Evolutionary conservation across 2,329 filamentous ascomycete genomes (phyloP).

Genomic region (Hypoxylon sp.): DNA sequence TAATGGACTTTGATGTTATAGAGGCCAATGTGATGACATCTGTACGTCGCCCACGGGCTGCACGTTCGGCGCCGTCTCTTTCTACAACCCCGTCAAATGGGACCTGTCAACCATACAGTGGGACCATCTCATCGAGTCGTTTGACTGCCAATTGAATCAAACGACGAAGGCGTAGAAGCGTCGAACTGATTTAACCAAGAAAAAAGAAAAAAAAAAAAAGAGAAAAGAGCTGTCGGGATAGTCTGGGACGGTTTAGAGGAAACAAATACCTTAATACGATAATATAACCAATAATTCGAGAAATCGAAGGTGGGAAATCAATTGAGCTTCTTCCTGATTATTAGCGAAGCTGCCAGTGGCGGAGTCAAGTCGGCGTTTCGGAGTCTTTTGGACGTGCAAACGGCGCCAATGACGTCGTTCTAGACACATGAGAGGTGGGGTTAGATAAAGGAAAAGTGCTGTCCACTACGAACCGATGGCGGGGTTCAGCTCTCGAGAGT

Average conservation of each 20-base stretch:
- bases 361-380: constrained; percentile 49
- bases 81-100: constrained; percentile 62
- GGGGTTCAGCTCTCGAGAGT: constrained; percentile 26
- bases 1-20: constrained; percentile 38
- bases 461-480: constrained; percentile 24
- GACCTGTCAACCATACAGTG: constrained; percentile 63
- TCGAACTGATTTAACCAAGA: constrained; percentile 4
- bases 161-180: constrained; percentile 42
- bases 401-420: constrained; percentile 44
- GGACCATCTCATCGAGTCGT: constrained; percentile 59
- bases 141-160: constrained; percentile 56
- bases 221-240: not conserved
- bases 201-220: no score
- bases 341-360: constrained; percentile 19
- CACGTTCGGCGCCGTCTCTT: constrained; percentile 65
- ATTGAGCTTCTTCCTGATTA: constrained; percentile 12
- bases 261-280: constrained; percentile 13
- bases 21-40: constrained; percentile 58
- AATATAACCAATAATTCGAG: constrained; percentile 3
- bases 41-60: constrained; percentile 68
- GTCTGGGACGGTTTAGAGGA: constrained; percentile 12
- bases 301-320: constrained; percentile 2
- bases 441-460: constrained; percentile 32
- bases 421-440: constrained; percentile 40
- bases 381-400: constrained; percentile 41